Evolutionary conservation across 768 basidiomycete genomes (phyloP), one percentile per base, ranked within the genome.

Genomic region (Rhodotorula sphaerocarpa): DNA sequence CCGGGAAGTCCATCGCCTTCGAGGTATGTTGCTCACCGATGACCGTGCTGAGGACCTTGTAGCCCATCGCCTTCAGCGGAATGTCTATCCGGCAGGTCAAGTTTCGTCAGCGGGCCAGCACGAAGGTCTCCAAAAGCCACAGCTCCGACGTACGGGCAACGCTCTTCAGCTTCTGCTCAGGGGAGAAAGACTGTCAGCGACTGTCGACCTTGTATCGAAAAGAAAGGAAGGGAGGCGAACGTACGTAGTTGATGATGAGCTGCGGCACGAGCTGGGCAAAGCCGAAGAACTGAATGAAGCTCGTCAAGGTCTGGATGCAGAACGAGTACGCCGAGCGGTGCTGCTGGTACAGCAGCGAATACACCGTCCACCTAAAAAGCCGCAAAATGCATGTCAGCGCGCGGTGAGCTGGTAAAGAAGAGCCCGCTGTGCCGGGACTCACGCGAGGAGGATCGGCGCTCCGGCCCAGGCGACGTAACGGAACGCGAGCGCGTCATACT

Each of bases 21-120:
- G n/a, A n/a, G n/a, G n/a, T n/a, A n/a, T n/a, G n/a, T n/a, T n/a
- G n/a, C 48, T 7, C 23, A 50, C 48, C 67, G 36, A 71, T 67
- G 48, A 71, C 59, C 20, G 70, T 70, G 6, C 86, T 85, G 74
- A 90, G 89, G 70, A 82, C 75, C 88, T 90, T 93, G 57, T 58
- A 58, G 70, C 91, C 85, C 88, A 97, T 90, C 6, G 92, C 87
- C 75, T 92, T 95, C 86, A 95, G 92, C 25, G 92, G 92, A 86
- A 97, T 90, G 74, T 51, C 43, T 97, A 93, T 42, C 25, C n/a
- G n/a, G n/a, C 25, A 7, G 6, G 16, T 15, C 12, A 48, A 93
- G n/a, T n/a, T n/a, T n/a, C n/a, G n/a, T n/a, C n/a, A n/a, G n/a
- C n/a, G n/a, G n/a, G n/a, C n/a, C n/a, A n/a, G n/a, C n/a, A n/a